phyloP scores from a whole-genome alignment of 2,329 filamentous ascomycete genomes.

The Cladosporium sphaerospermum region DNA sequence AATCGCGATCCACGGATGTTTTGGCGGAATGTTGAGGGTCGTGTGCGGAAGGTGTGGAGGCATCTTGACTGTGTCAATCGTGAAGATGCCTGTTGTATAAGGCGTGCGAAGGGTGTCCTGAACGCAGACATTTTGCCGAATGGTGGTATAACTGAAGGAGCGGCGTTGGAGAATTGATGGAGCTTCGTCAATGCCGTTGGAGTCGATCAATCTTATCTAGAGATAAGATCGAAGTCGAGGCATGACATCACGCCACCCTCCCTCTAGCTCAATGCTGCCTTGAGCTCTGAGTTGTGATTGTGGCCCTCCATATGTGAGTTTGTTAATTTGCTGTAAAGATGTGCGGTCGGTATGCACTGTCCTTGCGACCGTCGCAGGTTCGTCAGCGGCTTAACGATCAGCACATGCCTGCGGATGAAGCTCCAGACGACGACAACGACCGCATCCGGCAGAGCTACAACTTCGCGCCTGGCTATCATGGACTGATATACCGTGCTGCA shows the following conservation, averaged over 20 bases:
- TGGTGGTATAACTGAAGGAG: neutral
- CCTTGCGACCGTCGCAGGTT: conserved; percentile 62
- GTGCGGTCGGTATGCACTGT: conserved; percentile 62
- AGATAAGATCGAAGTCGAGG: neutral
- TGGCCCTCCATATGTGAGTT: too few relatives aligned
- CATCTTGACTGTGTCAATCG: conserved; percentile 16
- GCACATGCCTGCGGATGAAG: conserved; percentile 62
- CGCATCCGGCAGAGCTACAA: conserved; percentile 74
- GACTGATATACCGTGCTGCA: conserved; percentile 78
- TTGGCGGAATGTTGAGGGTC: conserved; percentile 1
- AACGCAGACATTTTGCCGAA: conserved; percentile 4
- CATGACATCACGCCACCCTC: neutral
- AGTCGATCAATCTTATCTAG: neutral
- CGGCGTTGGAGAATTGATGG: neutral
- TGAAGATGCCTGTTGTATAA: conserved; percentile 8
- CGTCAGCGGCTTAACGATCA: conserved; percentile 66
- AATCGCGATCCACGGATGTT: neutral
- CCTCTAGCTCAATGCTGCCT: neutral
- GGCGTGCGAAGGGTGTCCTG: neutral
- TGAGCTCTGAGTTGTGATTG: neutral
- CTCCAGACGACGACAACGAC: conserved; percentile 70
- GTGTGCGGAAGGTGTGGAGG: conserved; percentile 16
- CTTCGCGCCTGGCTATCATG: conserved; percentile 81
- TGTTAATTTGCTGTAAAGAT: conserved; percentile 34
- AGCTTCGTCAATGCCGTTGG: neutral